A percentile compares a stretch with the other conserved stretches of the same genome.
Conservation (phyloP, 768 basidiomycete genomes). For the Psilocybe tampanensis region DNA sequence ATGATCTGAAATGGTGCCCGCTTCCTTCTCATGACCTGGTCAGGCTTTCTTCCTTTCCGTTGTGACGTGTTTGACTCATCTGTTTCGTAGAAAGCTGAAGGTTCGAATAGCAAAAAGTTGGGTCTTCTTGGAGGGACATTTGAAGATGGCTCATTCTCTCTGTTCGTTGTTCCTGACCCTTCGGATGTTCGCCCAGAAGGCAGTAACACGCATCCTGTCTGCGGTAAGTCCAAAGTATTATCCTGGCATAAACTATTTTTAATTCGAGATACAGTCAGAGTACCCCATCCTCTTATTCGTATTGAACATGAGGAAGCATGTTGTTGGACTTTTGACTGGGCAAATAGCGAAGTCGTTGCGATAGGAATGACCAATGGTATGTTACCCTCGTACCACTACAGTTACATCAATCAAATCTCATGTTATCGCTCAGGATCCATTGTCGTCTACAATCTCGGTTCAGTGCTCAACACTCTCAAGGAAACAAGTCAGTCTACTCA, state of each 20-base stretch:
- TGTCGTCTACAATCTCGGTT: conserved; percentile 57
- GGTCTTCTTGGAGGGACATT: conserved; percentile 87
- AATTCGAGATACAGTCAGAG: conserved; percentile 44
- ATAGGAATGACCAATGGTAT: conserved; percentile 85
- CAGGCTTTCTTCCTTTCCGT: neutral
- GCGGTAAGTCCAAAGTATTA: conserved; percentile 17
- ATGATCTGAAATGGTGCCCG: conserved; percentile 92
- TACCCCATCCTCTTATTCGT: conserved; percentile 66
- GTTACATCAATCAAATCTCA: conserved; percentile 7
- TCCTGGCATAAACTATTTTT: neutral
- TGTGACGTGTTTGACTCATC: neutral
- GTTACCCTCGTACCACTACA: neutral
- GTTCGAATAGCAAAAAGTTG: conserved; percentile 52
- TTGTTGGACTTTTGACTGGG: conserved; percentile 90
- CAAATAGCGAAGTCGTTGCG: conserved; percentile 79
- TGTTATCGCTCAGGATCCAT: conserved; percentile 43
- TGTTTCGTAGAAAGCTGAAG: conserved; percentile 21
- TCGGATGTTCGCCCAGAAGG: conserved; percentile 38
- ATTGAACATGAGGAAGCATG: conserved; percentile 76
- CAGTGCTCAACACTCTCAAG: conserved; percentile 37
- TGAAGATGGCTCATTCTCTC: conserved; percentile 80
- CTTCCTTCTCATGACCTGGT: conserved; percentile 74
- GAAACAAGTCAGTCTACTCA: conserved; percentile 30
- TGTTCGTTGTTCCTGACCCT: conserved; percentile 84
- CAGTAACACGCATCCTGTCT: conserved; percentile 50